phyloP scores from a whole-genome alignment of 2,329 filamentous ascomycete genomes.

The Xylariomycetidae sp. region DNA sequence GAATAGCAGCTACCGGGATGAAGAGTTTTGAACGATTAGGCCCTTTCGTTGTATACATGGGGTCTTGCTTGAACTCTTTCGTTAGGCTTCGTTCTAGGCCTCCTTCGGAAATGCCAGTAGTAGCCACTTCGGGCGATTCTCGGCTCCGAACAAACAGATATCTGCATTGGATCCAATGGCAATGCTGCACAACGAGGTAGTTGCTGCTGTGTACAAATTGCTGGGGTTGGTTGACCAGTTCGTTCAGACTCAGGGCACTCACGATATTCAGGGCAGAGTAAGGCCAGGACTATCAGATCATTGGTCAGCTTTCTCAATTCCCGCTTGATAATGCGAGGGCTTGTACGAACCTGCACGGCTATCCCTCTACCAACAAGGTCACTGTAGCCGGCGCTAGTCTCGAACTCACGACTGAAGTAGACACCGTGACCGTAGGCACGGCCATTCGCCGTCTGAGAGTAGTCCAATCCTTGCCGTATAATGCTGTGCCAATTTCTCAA shows the following conservation, averaged over 20 bases:
- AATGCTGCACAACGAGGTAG: constrained; percentile 65
- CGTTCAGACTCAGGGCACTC: constrained; percentile 67
- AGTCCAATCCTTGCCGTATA: constrained; percentile 75
- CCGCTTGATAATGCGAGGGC: no score
- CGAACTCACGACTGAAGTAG: constrained; percentile 64
- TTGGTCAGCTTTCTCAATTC: no score
- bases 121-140: no score
- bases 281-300: constrained; percentile 52
- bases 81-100: background rate
- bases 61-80: constrained; percentile 20
- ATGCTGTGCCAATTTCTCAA: constrained; percentile 86
- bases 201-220: constrained; percentile 51
- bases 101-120: background rate
- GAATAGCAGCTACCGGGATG: constrained; percentile 30
- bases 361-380: no score
- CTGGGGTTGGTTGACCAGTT: constrained; percentile 69
- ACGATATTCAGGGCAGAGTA: constrained; percentile 57
- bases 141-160: constrained; percentile 60
- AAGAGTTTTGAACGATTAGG: constrained; percentile 7
- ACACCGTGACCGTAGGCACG: constrained; percentile 73
- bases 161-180: constrained; percentile 85
- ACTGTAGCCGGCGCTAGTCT: constrained; percentile 49
- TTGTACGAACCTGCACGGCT: no score
- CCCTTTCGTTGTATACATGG: constrained; percentile 10
- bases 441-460: constrained; percentile 54